Conservation (phyloP, 2,329 filamentous ascomycete species). For the Pseudofabraea citricarpa region DNA sequence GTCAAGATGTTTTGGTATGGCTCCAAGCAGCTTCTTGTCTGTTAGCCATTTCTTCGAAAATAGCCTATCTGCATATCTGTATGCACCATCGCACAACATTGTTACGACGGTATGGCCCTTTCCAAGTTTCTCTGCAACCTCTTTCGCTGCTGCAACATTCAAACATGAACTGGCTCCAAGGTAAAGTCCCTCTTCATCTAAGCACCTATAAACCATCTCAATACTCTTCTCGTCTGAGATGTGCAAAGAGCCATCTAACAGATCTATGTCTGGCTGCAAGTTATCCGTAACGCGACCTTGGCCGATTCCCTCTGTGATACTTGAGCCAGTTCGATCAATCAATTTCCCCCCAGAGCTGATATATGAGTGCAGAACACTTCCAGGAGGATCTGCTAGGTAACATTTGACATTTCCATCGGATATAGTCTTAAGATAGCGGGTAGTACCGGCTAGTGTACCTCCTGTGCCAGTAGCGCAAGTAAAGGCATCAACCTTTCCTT, state of each 20-base stretch:
- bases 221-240: slow-evolving; percentile 93
- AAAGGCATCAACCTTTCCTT: slow-evolving; percentile 83
- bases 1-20: slow-evolving; percentile 78
- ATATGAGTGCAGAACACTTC: slow-evolving; percentile 89
- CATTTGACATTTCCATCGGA: slow-evolving; percentile 75
- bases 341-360: slow-evolving; percentile 80
- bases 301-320: slow-evolving; percentile 96
- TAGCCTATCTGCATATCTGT: slow-evolving; percentile 88
- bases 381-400: slow-evolving; percentile 91
- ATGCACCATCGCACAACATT: slow-evolving; percentile 92
- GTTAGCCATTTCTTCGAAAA: slow-evolving; percentile 90
- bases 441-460: slow-evolving; percentile 85
- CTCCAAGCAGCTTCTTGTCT: slow-evolving; percentile 74
- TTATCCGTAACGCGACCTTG: slow-evolving; percentile 98
- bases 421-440: slow-evolving; percentile 81
- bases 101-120: slow-evolving; percentile 89
- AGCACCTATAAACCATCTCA: slow-evolving; percentile 93
- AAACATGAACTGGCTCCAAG: slow-evolving; percentile 88
- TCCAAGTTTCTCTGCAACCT: slow-evolving; percentile 87
- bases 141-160: slow-evolving; percentile 92
- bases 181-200: slow-evolving; percentile 95
- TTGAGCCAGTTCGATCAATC: slow-evolving; percentile 74
- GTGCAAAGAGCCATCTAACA: slow-evolving; percentile 78
- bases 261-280: slow-evolving; percentile 74
- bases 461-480: slow-evolving; percentile 92